Conservation (phyloP, 2,329 filamentous ascomycete genomes). For the Lasiodiplodia gonubiensis region DNA sequence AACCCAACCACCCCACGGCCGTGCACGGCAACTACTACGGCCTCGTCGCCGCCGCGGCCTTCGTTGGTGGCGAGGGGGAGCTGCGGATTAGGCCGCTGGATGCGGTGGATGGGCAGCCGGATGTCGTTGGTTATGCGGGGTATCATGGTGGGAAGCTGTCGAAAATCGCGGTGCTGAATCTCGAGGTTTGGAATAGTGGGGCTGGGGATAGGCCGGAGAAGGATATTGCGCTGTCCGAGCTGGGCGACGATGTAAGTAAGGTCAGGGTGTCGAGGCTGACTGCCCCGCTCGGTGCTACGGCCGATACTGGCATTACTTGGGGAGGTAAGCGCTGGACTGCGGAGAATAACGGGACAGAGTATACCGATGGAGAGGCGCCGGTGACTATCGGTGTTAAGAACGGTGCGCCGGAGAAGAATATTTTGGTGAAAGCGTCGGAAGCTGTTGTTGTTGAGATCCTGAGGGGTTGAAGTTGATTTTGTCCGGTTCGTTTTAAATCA, state of each 20-base stretch:
- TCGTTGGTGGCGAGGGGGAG: background rate
- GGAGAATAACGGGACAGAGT: background rate
- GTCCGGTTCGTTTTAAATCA: no score
- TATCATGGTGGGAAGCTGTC: background rate
- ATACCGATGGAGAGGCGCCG: background rate
- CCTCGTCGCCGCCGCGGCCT: background rate
- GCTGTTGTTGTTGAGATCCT: background rate
- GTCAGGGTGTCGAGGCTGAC: background rate
- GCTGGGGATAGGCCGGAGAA: background rate
- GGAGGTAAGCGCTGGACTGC: background rate
- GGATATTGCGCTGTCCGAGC: background rate
- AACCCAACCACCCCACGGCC: background rate
- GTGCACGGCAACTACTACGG: slow-evolving; percentile 15
- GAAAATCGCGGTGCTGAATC: background rate
- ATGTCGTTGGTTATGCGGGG: background rate
- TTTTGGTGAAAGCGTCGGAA: background rate
- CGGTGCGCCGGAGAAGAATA: background rate
- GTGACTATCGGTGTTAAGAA: background rate
- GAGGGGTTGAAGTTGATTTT: background rate
- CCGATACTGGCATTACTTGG: background rate
- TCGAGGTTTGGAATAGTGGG: background rate
- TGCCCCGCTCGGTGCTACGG: background rate
- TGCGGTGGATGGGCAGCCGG: background rate
- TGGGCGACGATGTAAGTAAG: background rate
- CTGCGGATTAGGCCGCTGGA: background rate